Conservation (phyloP, 2,329 filamentous ascomycete species). For the Plenodomus lindquistii region DNA sequence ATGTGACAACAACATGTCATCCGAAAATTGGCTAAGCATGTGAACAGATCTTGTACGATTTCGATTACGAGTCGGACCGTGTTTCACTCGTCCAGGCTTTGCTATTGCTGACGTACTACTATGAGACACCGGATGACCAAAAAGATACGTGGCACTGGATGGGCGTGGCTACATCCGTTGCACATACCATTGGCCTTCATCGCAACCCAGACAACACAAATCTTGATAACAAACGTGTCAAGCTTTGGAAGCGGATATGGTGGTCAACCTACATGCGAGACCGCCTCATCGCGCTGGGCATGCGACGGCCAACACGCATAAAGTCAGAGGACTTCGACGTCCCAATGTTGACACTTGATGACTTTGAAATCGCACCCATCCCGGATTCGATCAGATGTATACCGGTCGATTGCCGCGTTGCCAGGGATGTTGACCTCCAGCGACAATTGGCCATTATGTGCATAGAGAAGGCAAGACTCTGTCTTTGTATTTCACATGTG, state of each 20-base stretch:
- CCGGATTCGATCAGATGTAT: slow-evolving; percentile 70
- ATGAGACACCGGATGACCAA: slow-evolving; percentile 93
- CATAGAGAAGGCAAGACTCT: slow-evolving; percentile 88
- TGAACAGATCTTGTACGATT: slow-evolving; percentile 79
- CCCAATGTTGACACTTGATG: slow-evolving; percentile 80
- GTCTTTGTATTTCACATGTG: slow-evolving; percentile 86
- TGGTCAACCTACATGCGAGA: slow-evolving; percentile 98
- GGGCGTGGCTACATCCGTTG: slow-evolving; percentile 90
- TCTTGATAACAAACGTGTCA: slow-evolving; percentile 74
- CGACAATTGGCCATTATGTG: slow-evolving; percentile 82
- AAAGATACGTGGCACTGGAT: slow-evolving; percentile 99
- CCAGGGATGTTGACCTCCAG: slow-evolving; percentile 74
- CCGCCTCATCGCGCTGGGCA: slow-evolving; percentile 86
- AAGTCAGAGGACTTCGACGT: slow-evolving; percentile 94
- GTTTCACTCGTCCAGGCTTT: slow-evolving; percentile 86
- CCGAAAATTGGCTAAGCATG: slow-evolving; percentile 13
- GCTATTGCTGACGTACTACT: slow-evolving; percentile 95
- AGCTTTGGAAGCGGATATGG: slow-evolving; percentile 94
- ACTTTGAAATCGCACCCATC: slow-evolving; percentile 78
- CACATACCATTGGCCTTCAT: slow-evolving; percentile 91
- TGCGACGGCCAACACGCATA: slow-evolving; percentile 89
- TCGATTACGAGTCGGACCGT: slow-evolving; percentile 90
- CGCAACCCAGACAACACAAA: slow-evolving; percentile 79
- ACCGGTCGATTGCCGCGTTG: slow-evolving; percentile 68
- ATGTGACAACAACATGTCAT: slow-evolving; percentile 7